phyloP scores from a whole-genome alignment of 2,329 filamentous ascomycete species.

The Periconia sp. region DNA sequence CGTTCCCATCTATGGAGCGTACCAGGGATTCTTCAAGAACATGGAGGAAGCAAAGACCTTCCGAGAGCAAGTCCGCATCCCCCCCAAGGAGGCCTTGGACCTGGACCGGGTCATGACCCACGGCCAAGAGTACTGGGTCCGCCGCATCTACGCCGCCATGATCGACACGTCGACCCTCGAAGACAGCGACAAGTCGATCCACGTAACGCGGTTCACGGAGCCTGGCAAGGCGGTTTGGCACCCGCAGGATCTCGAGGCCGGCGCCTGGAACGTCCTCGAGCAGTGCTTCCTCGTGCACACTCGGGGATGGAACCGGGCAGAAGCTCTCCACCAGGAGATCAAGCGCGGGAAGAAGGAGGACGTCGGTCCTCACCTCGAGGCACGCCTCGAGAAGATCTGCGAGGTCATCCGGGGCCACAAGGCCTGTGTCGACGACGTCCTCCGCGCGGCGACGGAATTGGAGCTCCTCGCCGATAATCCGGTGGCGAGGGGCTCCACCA shows the following conservation, averaged over 20 bases:
- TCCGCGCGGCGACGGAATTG: slow-evolving; percentile 27
- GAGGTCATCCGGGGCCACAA: slow-evolving; percentile 20
- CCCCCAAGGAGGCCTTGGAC: slow-evolving; percentile 18
- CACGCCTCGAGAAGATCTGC: slow-evolving; percentile 25
- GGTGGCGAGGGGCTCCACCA: slow-evolving; percentile 17
- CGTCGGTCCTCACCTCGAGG: slow-evolving; percentile 15
- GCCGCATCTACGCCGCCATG: slow-evolving; percentile 33
- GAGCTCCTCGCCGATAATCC: slow-evolving; percentile 30
- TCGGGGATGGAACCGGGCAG: slow-evolving; percentile 21
- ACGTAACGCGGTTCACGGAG: slow-evolving; percentile 22
- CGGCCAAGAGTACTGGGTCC: slow-evolving; percentile 34
- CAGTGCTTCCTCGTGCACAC: slow-evolving; percentile 25
- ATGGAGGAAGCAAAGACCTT: slow-evolving; percentile 17
- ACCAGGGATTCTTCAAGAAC: slow-evolving; percentile 19
- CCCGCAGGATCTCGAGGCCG: slow-evolving; percentile 26
- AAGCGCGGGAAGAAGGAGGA: slow-evolving; percentile 27
- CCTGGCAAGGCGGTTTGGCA: slow-evolving; percentile 7
- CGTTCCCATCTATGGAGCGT: slow-evolving; percentile 16
- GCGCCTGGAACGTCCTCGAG: slow-evolving; percentile 35
- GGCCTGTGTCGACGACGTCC: slow-evolving; percentile 28
- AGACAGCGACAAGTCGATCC: slow-evolving; percentile 17
- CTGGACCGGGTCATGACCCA: slow-evolving; percentile 21
- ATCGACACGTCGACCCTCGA: slow-evolving; percentile 20
- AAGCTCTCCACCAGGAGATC: slow-evolving; percentile 25
- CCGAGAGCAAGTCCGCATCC: slow-evolving; percentile 10